A percentile compares a stretch with the other conserved stretches of the same genome.
Conservation (phyloP, 179 eudicot species). For the Actinidia polygama region DNA sequence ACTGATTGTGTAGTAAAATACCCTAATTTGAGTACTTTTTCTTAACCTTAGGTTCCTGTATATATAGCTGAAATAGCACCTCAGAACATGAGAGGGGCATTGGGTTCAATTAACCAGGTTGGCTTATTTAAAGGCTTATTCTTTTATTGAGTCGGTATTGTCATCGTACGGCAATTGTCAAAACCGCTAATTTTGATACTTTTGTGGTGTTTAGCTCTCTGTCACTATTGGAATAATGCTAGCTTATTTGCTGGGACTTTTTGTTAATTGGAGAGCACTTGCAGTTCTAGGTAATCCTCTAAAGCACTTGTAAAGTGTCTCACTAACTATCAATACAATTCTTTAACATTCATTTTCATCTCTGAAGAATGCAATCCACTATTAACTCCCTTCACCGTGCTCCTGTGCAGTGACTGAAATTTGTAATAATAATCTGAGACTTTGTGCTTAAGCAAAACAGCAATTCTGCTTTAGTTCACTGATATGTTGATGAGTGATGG, state of each 20-base stretch:
- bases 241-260: constrained; percentile 90
- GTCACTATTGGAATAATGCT: constrained; percentile 95
- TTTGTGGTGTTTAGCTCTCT: constrained; percentile 57
- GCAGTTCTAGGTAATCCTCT: constrained; percentile 77
- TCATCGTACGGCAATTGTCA: background rate
- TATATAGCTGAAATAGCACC: constrained; percentile 99
- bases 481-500: background rate
- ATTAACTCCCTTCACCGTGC: background rate
- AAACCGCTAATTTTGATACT: constrained; percentile 7
- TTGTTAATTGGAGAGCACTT: constrained; percentile 82
- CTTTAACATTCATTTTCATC: background rate
- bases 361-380: background rate
- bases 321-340: background rate
- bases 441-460: background rate
- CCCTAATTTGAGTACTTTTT: constrained; percentile 8
- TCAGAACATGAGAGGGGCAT: constrained; percentile 81
- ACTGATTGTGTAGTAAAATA: background rate
- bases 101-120: constrained; percentile 98
- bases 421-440: background rate
- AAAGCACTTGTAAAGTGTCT: background rate
- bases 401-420: background rate
- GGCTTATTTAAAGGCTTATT: background rate
- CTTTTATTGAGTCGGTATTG: background rate
- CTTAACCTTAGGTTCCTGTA: constrained; percentile 75
- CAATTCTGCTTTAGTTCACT: background rate